phyloP scores from a whole-genome alignment of 2,329 filamentous ascomycete species.

The Coniella lustricola region DNA sequence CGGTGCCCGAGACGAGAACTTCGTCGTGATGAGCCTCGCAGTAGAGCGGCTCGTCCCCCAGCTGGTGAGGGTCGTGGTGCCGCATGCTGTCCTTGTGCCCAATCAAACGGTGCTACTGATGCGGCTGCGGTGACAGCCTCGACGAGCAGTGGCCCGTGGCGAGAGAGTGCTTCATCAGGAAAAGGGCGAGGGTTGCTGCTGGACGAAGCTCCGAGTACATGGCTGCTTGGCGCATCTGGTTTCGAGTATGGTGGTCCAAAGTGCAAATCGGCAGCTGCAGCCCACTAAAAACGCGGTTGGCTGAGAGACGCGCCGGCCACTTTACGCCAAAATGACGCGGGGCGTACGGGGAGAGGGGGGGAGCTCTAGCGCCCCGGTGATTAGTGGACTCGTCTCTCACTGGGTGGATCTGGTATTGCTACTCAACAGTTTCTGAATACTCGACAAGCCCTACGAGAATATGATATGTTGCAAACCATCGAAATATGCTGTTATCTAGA shows the following conservation, averaged over 20 bases:
- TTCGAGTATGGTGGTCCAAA: background rate
- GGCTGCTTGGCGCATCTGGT: no score
- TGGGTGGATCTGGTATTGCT: no score
- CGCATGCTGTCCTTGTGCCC: slow-evolving; percentile 13
- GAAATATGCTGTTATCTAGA: no score
- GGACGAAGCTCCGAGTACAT: background rate
- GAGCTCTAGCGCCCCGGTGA: background rate
- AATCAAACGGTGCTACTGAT: background rate
- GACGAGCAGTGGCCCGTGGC: background rate
- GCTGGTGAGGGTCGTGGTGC: background rate
- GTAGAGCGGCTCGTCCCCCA: slow-evolving; percentile 36
- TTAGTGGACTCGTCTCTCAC: no score
- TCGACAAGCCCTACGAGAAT: no score
- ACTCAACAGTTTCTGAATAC: no score
- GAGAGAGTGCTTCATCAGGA: background rate
- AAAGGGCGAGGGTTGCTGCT: background rate
- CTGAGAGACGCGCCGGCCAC: slow-evolving; percentile 4
- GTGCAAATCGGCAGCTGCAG: background rate
- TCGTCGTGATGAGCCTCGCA: slow-evolving; percentile 39
- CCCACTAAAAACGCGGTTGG: slow-evolving; percentile 1
- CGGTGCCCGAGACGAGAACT: slow-evolving; percentile 48
- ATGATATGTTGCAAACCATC: no score
- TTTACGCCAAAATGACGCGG: slow-evolving; percentile 5
- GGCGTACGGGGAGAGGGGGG: background rate
- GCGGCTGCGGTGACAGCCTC: background rate